Evolutionary conservation across 345 rosid genomes (phyloP).

Genomic region (Brassica juncea): DNA sequence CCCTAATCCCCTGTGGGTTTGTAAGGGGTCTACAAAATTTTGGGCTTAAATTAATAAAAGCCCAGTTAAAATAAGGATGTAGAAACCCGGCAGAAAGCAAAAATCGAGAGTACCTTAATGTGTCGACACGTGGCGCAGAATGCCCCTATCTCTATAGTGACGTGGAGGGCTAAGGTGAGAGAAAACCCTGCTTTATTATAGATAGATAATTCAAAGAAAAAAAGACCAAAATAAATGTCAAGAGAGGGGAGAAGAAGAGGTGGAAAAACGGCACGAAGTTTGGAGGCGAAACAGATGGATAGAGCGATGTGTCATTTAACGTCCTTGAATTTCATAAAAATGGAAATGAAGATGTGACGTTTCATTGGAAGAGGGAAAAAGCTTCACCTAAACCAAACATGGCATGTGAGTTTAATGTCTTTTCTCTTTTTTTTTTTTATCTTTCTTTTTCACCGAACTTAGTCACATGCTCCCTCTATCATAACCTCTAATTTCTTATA

Average conservation of each 20-base stretch:
- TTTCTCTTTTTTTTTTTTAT: background rate
- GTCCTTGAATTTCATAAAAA: constrained; percentile 20
- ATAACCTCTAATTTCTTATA: constrained; percentile 18
- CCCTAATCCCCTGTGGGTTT: too few relatives aligned
- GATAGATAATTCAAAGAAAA: too few relatives aligned
- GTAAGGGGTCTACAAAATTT: too few relatives aligned
- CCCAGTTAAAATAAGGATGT: too few relatives aligned
- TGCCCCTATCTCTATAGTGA: too few relatives aligned
- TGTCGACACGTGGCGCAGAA: too few relatives aligned
- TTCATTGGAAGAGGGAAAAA: constrained; percentile 25
- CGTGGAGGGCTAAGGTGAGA: too few relatives aligned
- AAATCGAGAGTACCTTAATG: too few relatives aligned
- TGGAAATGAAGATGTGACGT: constrained; percentile 34
- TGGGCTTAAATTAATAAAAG: too few relatives aligned
- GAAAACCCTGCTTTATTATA: too few relatives aligned
- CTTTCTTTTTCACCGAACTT: constrained; percentile 2
- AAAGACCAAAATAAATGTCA: background rate
- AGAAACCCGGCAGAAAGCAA: too few relatives aligned
- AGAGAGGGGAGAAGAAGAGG: background rate
- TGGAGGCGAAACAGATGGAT: constrained; percentile 1
- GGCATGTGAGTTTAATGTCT: constrained; percentile 33
- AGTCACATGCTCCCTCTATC: constrained; percentile 25
- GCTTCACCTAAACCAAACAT: constrained; percentile 26
- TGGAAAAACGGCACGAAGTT: constrained; percentile 24
- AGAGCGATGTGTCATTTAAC: constrained; percentile 9